These are phyloP conservation scores for Arthrobotrys pseudoclavata DNA, from an alignment of 2,329 filamentous ascomycete genomes.

Conservation along the genomic window DNA sequence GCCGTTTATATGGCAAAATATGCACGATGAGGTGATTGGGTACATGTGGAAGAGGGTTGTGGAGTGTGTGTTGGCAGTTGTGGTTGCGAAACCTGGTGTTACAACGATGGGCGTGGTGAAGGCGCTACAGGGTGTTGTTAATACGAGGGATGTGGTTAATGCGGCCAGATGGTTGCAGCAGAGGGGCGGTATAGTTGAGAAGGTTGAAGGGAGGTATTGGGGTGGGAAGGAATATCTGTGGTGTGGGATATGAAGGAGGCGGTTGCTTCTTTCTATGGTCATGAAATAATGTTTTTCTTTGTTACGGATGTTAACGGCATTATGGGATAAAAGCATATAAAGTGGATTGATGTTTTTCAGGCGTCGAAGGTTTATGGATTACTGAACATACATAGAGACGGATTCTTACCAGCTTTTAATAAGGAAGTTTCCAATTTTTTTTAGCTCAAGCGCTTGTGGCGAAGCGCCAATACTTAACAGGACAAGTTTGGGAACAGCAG, in stretches of 20 bases:
- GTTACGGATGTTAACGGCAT: background rate
- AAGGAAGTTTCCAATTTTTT: background rate
- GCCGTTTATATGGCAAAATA: slow-evolving; percentile 58
- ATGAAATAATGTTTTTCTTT: slow-evolving; percentile 27
- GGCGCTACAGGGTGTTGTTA: slow-evolving; percentile 45
- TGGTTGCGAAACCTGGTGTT: slow-evolving; percentile 50
- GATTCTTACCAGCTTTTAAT: background rate
- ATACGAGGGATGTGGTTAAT: slow-evolving; percentile 41
- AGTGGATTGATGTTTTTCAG: background rate
- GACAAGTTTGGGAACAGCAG: background rate
- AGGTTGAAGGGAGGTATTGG: slow-evolving; percentile 48
- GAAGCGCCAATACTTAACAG: background rate
- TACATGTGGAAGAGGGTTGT: slow-evolving; percentile 57
- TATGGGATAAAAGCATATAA: slow-evolving; percentile 15
- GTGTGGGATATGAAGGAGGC: slow-evolving; percentile 35
- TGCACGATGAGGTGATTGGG: slow-evolving; percentile 53
- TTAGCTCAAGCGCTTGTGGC: background rate
- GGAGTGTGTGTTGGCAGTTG: slow-evolving; percentile 45
- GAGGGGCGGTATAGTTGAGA: slow-evolving; percentile 43
- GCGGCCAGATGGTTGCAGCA: slow-evolving; percentile 49
- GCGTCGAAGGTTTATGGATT: background rate
- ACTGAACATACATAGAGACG: background rate
- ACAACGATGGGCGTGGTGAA: slow-evolving; percentile 13
- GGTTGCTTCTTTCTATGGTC: background rate
- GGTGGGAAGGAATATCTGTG: slow-evolving; percentile 48